Conservation (phyloP, 495 filamentous ascomycete species). For the Pyrenula massariospora region DNA sequence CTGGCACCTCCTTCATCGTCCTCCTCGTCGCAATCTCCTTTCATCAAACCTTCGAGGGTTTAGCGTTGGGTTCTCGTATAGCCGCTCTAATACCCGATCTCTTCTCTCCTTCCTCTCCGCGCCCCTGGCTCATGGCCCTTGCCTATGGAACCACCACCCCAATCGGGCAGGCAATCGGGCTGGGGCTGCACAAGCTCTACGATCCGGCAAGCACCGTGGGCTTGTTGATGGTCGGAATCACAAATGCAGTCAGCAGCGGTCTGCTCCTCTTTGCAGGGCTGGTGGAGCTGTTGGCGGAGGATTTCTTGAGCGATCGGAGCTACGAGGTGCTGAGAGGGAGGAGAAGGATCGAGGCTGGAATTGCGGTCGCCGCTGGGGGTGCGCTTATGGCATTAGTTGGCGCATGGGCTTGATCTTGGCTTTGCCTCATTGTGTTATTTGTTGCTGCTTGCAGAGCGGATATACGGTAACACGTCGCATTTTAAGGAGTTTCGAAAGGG, state of each 20-base stretch:
- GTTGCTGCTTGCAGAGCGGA: too few species aligned
- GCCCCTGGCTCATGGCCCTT: conserved; percentile 90
- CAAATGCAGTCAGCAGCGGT: conserved; percentile 82
- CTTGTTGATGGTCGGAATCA: conserved; percentile 80
- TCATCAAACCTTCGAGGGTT: conserved; percentile 75
- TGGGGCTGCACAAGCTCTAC: conserved; percentile 72
- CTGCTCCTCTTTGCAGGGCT: conserved; percentile 83
- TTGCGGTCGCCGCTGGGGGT: conserved; percentile 65
- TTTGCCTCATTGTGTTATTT: not conserved
- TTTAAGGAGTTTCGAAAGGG: too few species aligned
- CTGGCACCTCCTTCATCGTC: conserved; percentile 64
- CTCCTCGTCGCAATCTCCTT: conserved; percentile 74
- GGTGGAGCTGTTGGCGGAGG: conserved; percentile 85
- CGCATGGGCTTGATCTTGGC: conserved; percentile 59
- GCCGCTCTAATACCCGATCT: conserved; percentile 47
- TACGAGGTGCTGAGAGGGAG: conserved; percentile 61
- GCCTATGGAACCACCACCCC: conserved; percentile 90
- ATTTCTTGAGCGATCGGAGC: conserved; percentile 83
- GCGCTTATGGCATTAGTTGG: conserved; percentile 80
- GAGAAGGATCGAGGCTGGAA: conserved; percentile 61
- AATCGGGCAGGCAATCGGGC: conserved; percentile 78
- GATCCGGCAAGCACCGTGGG: conserved; percentile 73
- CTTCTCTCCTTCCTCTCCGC: conserved; percentile 34
- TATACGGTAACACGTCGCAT: too few species aligned
- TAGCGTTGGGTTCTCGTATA: conserved; percentile 64